phyloP scores from a whole-genome alignment of 768 basidiomycete species.

The Rhodocollybia butyracea region DNA sequence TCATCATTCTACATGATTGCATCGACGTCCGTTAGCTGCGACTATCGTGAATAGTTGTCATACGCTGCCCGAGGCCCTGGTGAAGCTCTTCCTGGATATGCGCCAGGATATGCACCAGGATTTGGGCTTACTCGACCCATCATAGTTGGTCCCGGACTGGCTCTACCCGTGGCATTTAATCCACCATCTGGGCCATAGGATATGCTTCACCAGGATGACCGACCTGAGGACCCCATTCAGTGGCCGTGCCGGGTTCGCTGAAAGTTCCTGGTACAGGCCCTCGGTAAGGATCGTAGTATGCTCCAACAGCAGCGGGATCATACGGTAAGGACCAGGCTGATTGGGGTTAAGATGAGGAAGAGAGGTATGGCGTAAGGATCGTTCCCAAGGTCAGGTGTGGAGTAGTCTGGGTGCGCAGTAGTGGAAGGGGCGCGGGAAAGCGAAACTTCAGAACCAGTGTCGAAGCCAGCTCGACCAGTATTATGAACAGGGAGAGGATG shows the following conservation, averaged over 20 bases:
- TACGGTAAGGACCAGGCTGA: slow-evolving; percentile 57
- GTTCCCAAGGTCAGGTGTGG: slow-evolving; percentile 45
- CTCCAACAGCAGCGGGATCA: slow-evolving; percentile 48
- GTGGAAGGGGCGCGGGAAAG: slow-evolving; percentile 49
- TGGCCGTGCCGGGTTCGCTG: slow-evolving; percentile 32
- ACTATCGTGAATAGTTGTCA: slow-evolving; percentile 27
- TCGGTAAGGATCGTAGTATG: slow-evolving; percentile 79
- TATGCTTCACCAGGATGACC: slow-evolving; percentile 47
- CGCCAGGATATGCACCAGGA: slow-evolving; percentile 12
- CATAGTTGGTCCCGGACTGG: slow-evolving; percentile 35
- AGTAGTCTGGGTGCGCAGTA: slow-evolving; percentile 39
- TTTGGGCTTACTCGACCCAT: slow-evolving; percentile 25
- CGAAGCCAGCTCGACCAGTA: slow-evolving; percentile 72
- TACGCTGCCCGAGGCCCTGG: slow-evolving; percentile 49
- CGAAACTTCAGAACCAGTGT: slow-evolving; percentile 57
- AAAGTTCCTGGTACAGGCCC: slow-evolving; percentile 72
- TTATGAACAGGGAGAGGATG: slow-evolving; percentile 67
- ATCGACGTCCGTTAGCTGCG: too few relatives aligned
- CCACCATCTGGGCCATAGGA: slow-evolving; percentile 68
- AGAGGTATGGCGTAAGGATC: slow-evolving; percentile 83
- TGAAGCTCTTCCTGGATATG: slow-evolving; percentile 33
- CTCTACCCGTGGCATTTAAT: slow-evolving; percentile 19
- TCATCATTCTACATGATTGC: too few relatives aligned
- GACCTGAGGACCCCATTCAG: slow-evolving; percentile 30
- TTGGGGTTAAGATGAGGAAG: slow-evolving; percentile 79